Base-by-base conservation (phyloP, 2,329 filamentous ascomycete species). In the Aspergillus pseudoviridinutans region DNA sequence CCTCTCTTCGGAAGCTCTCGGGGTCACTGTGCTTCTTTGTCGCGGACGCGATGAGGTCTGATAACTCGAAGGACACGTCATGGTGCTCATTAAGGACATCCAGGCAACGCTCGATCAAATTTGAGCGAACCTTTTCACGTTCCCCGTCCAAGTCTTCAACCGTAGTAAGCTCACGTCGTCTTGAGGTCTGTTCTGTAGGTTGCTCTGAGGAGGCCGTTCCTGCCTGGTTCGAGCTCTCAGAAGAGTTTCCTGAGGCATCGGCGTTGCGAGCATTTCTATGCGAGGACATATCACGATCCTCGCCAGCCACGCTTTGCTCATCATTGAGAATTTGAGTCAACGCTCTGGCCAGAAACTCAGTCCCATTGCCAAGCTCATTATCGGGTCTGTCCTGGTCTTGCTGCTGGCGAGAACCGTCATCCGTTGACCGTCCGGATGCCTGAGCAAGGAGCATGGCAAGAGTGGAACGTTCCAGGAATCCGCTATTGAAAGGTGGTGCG, bases 11-110 rank as follows among this genome's bases (percentile, higher is more conserved):
- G 75, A 68, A 82, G 68, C 73, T 82, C 64, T 73, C 82, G 62
- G 74, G 84, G 71, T 83, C 86, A 68, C 70, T 83, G 64, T 77
- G 88, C 68, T 85, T 87, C 29, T 80, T 77, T 8, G 85, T 84
- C 25, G 91, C 87, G 3, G 88, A 87, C 41, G 84, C 84, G 55
- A 99, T 92, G 22, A 99, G 80, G 66, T 97, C 92, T 0, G 92
- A 86, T 50, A 99, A 81, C 68, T 97, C 93, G 66, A 97, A 94
- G 0, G 94, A 95, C 10, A 93, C 87, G 64, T 90, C 87, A 14
- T 92, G 88, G 65, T 97, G 92, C 41, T 88, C 87, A 71, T 93
- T 89, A 54, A 99, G 87, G 35, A 97, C 87, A 67, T 97, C 92
- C 24, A 99, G 80, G 63, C 90, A 96, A 57, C 91, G 89, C 66